Percentiles rank a stretch among this genome's conserved stretches.
Conservation (phyloP, 2,329 filamentous ascomycete species). For the Colletotrichum brevisporum region DNA sequence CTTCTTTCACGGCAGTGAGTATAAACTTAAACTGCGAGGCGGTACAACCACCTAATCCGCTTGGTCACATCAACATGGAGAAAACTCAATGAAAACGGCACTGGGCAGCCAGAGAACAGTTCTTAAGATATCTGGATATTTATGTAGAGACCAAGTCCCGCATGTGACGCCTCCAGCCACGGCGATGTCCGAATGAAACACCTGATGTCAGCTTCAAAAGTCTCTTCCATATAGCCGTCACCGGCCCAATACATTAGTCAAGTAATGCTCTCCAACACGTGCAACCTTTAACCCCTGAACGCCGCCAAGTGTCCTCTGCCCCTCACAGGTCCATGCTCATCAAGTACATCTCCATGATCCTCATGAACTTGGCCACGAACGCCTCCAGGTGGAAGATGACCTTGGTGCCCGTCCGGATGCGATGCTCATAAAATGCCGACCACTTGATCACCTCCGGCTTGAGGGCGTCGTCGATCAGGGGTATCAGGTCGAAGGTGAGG, state of each 20-base stretch:
- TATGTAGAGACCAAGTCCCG: no score
- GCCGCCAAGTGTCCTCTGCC: conserved; percentile 43
- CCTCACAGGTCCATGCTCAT: conserved; percentile 85
- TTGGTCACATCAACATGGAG: no score
- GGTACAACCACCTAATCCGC: no score
- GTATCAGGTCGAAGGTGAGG: conserved; percentile 92
- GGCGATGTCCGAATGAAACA: not conserved
- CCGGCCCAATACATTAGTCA: conserved; percentile 12
- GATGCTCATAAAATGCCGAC: conserved; percentile 97
- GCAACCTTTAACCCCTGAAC: conserved; percentile 33
- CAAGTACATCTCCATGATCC: conserved; percentile 89
- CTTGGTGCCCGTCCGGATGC: conserved; percentile 92
- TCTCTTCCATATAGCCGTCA: conserved; percentile 8
- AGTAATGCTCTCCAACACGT: conserved; percentile 1
- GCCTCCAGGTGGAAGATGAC: conserved; percentile 98
- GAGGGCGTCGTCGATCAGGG: conserved; percentile 87
- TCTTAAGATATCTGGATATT: no score
- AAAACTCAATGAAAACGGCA: no score
- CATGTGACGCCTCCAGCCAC: no score
- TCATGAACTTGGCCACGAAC: conserved; percentile 99
- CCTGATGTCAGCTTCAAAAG: not conserved
- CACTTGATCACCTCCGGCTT: conserved; percentile 95
- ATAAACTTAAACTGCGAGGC: no score
- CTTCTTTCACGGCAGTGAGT: no score
- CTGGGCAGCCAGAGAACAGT: no score